Base-by-base conservation (phyloP, 768 basidiomycete genomes). In the Termitomyces sp. region DNA sequence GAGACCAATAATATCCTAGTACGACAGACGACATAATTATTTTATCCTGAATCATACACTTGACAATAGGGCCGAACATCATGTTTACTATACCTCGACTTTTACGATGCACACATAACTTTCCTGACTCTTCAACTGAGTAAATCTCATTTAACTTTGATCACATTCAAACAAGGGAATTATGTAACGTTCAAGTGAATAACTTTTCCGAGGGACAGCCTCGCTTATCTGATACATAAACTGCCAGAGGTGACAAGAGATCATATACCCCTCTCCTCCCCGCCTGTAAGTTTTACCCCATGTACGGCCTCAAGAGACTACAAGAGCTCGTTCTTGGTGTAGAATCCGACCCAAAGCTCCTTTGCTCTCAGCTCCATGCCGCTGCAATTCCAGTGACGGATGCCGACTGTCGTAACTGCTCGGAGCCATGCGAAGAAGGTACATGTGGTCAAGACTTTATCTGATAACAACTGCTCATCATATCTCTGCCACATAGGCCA, bases 371-470 rank as follows among this genome's bases (percentile, higher is more conserved):
- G 47, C 80, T 95, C 53, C 74, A 77, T 53, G 77, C 78, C 8
- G 80, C 78, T 3, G 70, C 75, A 34, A 78, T 94, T 29, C 91
- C 92, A 7, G 77, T 90, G 34, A 80, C 86, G 5, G 71, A 76
- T 10, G 84, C 79, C 0, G 83, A 85, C 66, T 94, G 92, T 73
- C 79, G 85, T 55, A 78, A 77, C 27, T 95, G 93, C 67, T 77
- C 85, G 18, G 80, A 89, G 67, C 89, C 89, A 43, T 93, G 91
- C 65, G 86, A 90, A 66, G 78, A 85, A 67, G 88, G 88, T 81
- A 55, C 64, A 54, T 12, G n/a, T n/a, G n/a, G n/a, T 14, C 32
- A 27, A 9, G 27, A 4, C 44, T 46, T 63, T 67, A 68, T 67
- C 69, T 63, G 68, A 68, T 69, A 73, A 72, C 62, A 42, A 41